Percentiles rank a stretch among this genome's conserved stretches.
These are phyloP conservation scores for Brachypodium distachyon DNA, from an alignment of 202 grass and related monocot species.

Conservation along the genomic window DNA sequence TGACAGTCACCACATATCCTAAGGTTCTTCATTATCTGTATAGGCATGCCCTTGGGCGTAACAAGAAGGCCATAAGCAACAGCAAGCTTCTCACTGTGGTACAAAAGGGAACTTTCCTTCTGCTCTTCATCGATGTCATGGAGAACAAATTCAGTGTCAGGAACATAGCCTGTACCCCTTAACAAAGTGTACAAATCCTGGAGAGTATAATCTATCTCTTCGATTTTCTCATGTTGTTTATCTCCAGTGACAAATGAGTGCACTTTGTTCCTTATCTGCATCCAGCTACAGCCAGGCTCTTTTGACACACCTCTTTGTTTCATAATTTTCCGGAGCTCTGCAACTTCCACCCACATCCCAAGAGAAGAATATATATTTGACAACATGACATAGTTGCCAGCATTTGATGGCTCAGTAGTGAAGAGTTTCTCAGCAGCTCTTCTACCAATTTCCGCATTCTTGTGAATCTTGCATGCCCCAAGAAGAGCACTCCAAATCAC, in stretches of 20 bases:
- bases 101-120: slow-evolving; percentile 41
- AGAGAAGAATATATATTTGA: slow-evolving; percentile 73
- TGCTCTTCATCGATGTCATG: slow-evolving; percentile 56
- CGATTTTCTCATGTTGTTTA: slow-evolving; percentile 45
- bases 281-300: slow-evolving; percentile 64
- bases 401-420: slow-evolving; percentile 39
- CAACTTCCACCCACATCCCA: slow-evolving; percentile 55
- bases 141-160: slow-evolving; percentile 59
- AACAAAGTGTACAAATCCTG: slow-evolving; percentile 36
- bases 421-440: slow-evolving; percentile 54
- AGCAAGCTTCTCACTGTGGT: slow-evolving; percentile 60
- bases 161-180: slow-evolving; percentile 48
- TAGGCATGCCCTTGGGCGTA: slow-evolving; percentile 36
- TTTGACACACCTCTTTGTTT: slow-evolving; percentile 43
- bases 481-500: slow-evolving; percentile 67
- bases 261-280: slow-evolving; percentile 50
- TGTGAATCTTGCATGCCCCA: slow-evolving; percentile 58
- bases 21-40: slow-evolving; percentile 70
- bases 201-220: slow-evolving; percentile 43
- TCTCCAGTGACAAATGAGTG: slow-evolving; percentile 53
- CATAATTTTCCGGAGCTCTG: slow-evolving; percentile 55
- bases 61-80: slow-evolving; percentile 53
- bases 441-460: slow-evolving; percentile 48
- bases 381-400: slow-evolving; percentile 63
- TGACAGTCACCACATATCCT: slow-evolving; percentile 67